phyloP scores from a whole-genome alignment of 805 yeast genomes.

The Scheffersomyces ergatensis region DNA sequence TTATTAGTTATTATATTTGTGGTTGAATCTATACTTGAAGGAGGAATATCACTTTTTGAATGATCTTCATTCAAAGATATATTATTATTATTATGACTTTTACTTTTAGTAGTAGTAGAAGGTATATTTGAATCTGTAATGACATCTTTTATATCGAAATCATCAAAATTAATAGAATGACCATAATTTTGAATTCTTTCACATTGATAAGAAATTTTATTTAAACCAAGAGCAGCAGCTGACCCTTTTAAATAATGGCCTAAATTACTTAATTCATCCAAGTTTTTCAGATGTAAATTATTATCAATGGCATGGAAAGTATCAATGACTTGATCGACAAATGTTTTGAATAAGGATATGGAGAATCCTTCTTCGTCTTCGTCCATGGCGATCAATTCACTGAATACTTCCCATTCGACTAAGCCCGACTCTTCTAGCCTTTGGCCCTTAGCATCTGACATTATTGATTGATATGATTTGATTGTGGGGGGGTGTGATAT shows the following conservation, averaged over 20 bases:
- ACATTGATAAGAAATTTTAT: constrained; percentile 79
- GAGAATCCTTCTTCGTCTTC: constrained; percentile 95
- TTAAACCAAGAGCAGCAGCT: constrained; percentile 89
- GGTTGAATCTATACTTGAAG: background rate
- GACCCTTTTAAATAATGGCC: constrained; percentile 96
- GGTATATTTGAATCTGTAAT: background rate
- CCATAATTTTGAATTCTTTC: constrained; percentile 94
- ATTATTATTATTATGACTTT: background rate
- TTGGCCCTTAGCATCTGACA: constrained; percentile 16
- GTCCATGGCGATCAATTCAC: constrained; percentile 90
- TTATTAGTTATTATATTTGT: background rate
- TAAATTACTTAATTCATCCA: constrained; percentile 62
- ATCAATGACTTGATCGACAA: constrained; percentile 82
- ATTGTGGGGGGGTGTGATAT: too few relatives aligned
- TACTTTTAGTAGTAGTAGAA: background rate
- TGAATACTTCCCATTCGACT: constrained; percentile 85
- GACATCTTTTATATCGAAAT: constrained; percentile 15
- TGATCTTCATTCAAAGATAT: background rate
- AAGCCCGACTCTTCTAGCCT: constrained; percentile 53
- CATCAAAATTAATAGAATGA: constrained; percentile 42
- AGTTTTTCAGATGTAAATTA: constrained; percentile 44
- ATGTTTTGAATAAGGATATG: constrained; percentile 71
- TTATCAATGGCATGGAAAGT: constrained; percentile 72
- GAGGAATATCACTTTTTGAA: background rate
- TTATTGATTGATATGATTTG: too few relatives aligned